Conservation (phyloP, 768 basidiomycete genomes). For the Russula brevipes region DNA sequence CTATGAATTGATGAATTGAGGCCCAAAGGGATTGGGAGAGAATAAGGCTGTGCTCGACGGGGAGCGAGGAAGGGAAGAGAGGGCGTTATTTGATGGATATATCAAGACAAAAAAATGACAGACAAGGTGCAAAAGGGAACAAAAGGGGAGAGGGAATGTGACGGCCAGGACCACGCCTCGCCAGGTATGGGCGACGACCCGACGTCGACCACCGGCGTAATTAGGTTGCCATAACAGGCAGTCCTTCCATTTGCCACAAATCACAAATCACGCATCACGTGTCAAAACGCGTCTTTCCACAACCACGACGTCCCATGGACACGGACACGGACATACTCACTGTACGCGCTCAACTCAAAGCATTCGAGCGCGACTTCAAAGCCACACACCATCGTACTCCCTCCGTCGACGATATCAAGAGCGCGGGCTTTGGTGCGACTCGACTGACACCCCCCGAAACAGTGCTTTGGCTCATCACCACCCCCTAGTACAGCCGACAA, state of each 20-base stretch:
- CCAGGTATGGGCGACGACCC: neutral
- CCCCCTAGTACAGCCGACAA: constrained; percentile 51
- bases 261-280: constrained; percentile 7
- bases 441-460: constrained; percentile 4
- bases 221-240: neutral
- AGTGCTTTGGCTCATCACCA: constrained; percentile 19
- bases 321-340: constrained; percentile 36
- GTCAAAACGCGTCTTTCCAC: constrained; percentile 16
- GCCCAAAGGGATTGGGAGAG: neutral
- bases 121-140: too few species aligned
- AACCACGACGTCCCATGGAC: neutral
- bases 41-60: neutral
- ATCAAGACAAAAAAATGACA: too few species aligned
- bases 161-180: neutral
- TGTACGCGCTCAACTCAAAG: constrained; percentile 66
- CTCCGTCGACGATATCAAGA: constrained; percentile 65
- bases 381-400: constrained; percentile 51
- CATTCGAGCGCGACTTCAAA: constrained; percentile 71
- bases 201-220: neutral
- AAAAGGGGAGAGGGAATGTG: too few species aligned
- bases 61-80: neutral
- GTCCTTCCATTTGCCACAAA: neutral
- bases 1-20: neutral
- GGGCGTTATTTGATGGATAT: neutral
- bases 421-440: constrained; percentile 56